Evolutionary conservation across 805 yeast species (phyloP).

Genomic region (Barnettozyma populi): DNA sequence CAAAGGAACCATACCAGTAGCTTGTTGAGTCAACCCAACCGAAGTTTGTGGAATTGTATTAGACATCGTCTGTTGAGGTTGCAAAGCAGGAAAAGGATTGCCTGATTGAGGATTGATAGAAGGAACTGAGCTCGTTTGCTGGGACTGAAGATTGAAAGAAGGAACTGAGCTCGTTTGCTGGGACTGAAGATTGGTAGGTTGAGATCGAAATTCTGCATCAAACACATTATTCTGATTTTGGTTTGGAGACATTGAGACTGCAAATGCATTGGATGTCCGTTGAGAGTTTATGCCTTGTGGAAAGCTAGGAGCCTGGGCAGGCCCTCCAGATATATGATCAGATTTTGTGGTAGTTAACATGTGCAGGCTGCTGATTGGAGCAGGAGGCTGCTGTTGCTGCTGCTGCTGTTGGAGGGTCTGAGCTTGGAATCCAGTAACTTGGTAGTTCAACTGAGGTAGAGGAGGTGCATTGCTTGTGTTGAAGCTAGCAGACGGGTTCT

Average conservation of each 20-base stretch:
- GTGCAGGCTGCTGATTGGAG: not conserved
- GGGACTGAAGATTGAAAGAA: slow-evolving; percentile 1
- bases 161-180: not conserved
- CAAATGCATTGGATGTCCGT: slow-evolving; percentile 15
- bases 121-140: not conserved
- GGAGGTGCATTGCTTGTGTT: not conserved
- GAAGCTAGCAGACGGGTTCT: not conserved
- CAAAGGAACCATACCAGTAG: not conserved
- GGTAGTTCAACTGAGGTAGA: slow-evolving; percentile 12
- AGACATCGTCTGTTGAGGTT: not conserved
- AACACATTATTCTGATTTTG: not conserved
- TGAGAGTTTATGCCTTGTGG: not conserved
- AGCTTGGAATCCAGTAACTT: slow-evolving; percentile 27
- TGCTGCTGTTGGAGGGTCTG: slow-evolving; percentile 27
- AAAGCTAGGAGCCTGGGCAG: not conserved
- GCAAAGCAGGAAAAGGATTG: slow-evolving; percentile 9
- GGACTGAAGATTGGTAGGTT: not conserved
- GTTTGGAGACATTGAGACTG: not conserved
- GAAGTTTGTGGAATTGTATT: not conserved
- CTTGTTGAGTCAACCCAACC: not conserved
- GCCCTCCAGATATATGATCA: not conserved
- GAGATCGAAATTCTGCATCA: not conserved
- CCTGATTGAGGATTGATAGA: slow-evolving; percentile 12
- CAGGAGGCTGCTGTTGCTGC: slow-evolving; percentile 12
- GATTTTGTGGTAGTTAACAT: not conserved